Conservation (phyloP, 768 basidiomycete species). For the Boletus sensibilis region DNA sequence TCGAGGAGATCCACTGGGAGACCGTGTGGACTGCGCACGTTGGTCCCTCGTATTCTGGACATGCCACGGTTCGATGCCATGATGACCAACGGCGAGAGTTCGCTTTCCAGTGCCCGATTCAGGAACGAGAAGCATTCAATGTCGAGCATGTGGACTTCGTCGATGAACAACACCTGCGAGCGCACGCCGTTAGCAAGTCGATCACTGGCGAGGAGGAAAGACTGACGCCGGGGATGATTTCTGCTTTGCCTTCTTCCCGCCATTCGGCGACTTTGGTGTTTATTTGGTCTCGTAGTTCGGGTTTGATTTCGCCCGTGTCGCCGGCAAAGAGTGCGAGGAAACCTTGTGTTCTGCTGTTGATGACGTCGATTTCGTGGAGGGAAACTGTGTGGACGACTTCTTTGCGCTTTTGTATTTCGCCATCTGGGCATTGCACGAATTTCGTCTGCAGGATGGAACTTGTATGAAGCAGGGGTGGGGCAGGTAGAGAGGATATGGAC, state of each 20-base stretch:
- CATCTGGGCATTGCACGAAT: slow-evolving; percentile 97
- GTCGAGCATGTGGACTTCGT: slow-evolving; percentile 99
- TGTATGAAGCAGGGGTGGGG: not conserved
- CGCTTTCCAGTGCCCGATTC: slow-evolving; percentile 92
- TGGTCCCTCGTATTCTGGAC: slow-evolving; percentile 92
- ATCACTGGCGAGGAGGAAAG: not conserved
- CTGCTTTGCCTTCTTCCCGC: slow-evolving; percentile 98
- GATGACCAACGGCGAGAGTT: slow-evolving; percentile 91
- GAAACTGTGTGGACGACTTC: slow-evolving; percentile 98
- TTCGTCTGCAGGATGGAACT: slow-evolving; percentile 64
- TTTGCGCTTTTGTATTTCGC: slow-evolving; percentile 96
- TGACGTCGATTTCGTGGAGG: slow-evolving; percentile 98
- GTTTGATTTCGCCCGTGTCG: slow-evolving; percentile 98
- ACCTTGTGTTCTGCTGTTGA: slow-evolving; percentile 97
- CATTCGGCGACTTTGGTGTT: slow-evolving; percentile 96
- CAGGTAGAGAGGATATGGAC: slow-evolving; percentile 30
- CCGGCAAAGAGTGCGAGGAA: slow-evolving; percentile 94
- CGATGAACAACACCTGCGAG: slow-evolving; percentile 89
- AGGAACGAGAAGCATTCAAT: slow-evolving; percentile 99
- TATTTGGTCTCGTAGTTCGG: slow-evolving; percentile 94
- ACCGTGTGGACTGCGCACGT: slow-evolving; percentile 91
- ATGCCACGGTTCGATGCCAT: slow-evolving; percentile 98
- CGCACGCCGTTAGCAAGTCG: not conserved
- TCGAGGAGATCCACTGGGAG: slow-evolving; percentile 94
- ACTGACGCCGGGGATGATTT: slow-evolving; percentile 92